Evolutionary conservation across 2,329 filamentous ascomycete species (phyloP).

Genomic region (Colletotrichum salicis): DNA sequence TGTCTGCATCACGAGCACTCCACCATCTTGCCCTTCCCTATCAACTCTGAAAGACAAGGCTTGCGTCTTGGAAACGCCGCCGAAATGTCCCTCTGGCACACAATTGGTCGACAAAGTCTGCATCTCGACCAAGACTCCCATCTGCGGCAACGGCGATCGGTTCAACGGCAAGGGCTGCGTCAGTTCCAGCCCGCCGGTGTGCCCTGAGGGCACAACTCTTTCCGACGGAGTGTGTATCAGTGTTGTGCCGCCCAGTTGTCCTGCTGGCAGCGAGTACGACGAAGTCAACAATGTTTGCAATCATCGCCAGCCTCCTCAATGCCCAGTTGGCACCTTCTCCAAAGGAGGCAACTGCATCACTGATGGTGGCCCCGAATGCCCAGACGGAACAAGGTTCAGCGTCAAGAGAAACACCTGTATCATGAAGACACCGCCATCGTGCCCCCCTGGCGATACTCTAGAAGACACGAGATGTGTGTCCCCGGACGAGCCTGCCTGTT

Average conservation of each 20-base stretch:
- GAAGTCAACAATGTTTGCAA: not conserved
- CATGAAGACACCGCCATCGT: not conserved
- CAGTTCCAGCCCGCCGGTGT: not conserved
- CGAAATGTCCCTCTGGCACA: not conserved
- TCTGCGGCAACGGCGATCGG: not conserved
- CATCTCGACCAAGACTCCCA: not conserved
- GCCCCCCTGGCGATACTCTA: not conserved
- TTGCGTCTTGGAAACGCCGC: not conserved
- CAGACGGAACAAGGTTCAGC: not conserved
- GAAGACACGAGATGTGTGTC: not conserved
- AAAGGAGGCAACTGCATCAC: not conserved
- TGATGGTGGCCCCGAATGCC: not conserved
- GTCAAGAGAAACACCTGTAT: not conserved
- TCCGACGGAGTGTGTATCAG: not conserved
- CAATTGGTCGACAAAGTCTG: not conserved
- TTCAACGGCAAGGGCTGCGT: not conserved
- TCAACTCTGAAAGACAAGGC: not conserved
- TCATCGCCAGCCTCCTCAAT: not conserved
- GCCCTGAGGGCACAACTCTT: not conserved
- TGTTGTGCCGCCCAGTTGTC: not conserved
- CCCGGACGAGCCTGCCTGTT: not conserved
- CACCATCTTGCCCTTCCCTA: not conserved
- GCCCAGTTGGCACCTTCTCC: not conserved
- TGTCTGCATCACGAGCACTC: not conserved
- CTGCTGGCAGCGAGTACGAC: not conserved